Percentiles rank a stretch among this genome's conserved stretches.
Conservation (phyloP, 2,329 filamentous ascomycete genomes). For the Penicillium sp. region DNA sequence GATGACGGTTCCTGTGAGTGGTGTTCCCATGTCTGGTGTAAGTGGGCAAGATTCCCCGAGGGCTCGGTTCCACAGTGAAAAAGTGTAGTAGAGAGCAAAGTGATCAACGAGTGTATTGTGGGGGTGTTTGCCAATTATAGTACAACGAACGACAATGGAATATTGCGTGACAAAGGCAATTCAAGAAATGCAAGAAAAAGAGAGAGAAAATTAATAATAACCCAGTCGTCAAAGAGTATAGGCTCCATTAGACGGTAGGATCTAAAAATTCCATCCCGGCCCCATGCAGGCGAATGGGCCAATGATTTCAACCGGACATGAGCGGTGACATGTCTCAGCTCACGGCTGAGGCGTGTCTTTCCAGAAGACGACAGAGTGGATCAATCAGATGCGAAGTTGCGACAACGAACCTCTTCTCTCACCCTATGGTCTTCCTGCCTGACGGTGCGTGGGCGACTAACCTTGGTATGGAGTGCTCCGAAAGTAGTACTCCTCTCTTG, state of each 20-base stretch:
- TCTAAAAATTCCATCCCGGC: constrained; percentile 12
- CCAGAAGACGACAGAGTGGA: constrained; percentile 16
- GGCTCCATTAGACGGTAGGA: constrained; percentile 8
- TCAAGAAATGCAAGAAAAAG: background rate
- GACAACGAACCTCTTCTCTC: background rate
- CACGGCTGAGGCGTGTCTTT: constrained; percentile 14
- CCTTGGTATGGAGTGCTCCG: background rate
- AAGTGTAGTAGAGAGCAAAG: background rate
- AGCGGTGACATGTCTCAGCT: constrained; percentile 24
- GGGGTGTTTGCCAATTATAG: constrained; percentile 1
- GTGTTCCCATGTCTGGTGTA: constrained; percentile 28
- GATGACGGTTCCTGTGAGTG: constrained; percentile 39
- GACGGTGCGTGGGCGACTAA: constrained; percentile 1
- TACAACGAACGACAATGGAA: constrained; percentile 1
- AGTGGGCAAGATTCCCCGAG: background rate
- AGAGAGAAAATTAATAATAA: background rate
- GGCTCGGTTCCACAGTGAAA: constrained; percentile 1
- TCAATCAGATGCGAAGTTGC: constrained; percentile 22
- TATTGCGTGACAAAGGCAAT: constrained; percentile 5
- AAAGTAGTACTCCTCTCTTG: background rate
- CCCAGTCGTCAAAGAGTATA: constrained; percentile 6
- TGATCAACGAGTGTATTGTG: background rate
- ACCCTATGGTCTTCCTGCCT: background rate
- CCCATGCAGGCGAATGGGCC: constrained; percentile 5
- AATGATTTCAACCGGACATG: constrained; percentile 12